phyloP scores from a whole-genome alignment of 441 rosid genomes.

The Kokia cookei region DNA sequence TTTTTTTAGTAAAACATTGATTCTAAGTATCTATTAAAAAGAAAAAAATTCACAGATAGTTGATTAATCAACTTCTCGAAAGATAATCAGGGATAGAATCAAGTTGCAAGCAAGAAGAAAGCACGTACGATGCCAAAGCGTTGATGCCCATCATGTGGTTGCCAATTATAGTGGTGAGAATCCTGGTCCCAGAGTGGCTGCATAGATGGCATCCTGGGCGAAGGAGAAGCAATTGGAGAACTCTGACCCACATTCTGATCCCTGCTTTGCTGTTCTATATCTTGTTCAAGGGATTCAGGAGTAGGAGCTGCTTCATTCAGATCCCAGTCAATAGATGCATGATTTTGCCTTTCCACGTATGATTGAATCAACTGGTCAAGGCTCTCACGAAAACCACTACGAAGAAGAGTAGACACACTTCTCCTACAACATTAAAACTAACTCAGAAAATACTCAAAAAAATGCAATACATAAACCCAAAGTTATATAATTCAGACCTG shows the following conservation, averaged over 20 bases:
- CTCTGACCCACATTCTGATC: constrained; percentile 45
- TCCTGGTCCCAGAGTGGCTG: constrained; percentile 67
- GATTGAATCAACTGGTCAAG: constrained; percentile 86
- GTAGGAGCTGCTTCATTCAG: constrained; percentile 43
- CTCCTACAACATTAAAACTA: constrained; percentile 53
- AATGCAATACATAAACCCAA: neutral
- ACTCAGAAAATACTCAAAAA: constrained; percentile 6
- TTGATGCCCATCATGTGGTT: constrained; percentile 55
- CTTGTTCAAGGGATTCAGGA: constrained; percentile 38
- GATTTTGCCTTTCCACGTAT: constrained; percentile 84
- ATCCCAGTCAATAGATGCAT: constrained; percentile 58
- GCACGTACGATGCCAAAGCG: constrained; percentile 64
- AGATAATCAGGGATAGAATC: neutral
- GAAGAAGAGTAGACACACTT: constrained; percentile 90
- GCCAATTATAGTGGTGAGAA: constrained; percentile 48
- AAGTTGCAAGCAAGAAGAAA: neutral
- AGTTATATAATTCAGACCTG: constrained; percentile 41
- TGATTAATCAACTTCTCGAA: neutral
- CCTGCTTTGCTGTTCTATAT: constrained; percentile 46
- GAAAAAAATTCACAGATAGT: neutral
- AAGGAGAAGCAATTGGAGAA: constrained; percentile 39
- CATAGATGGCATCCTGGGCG: constrained; percentile 38
- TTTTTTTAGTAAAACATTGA: neutral
- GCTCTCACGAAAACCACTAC: constrained; percentile 79
- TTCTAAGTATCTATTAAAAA: neutral